Conservation (phyloP, 306 rosid species). For the Malus fusca region DNA sequence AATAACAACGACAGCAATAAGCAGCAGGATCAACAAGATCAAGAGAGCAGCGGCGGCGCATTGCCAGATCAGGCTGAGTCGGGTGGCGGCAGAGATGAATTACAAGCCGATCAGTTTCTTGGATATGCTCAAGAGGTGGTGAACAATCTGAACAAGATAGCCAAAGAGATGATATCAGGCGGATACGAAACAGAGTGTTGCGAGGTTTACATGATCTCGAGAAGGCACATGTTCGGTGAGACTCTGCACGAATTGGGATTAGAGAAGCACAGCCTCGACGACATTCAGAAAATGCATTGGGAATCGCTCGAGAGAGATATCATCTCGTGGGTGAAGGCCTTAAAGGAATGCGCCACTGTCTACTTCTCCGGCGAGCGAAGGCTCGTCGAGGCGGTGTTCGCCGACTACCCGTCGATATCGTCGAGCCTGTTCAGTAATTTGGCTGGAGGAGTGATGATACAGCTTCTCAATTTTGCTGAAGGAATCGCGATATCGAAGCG, state of each 20-base stretch:
- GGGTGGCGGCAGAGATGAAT: neutral
- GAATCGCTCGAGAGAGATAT: conserved; percentile 53
- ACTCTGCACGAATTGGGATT: conserved; percentile 33
- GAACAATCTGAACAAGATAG: conserved; percentile 37
- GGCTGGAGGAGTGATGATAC: conserved; percentile 28
- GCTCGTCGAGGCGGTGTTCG: conserved; percentile 39
- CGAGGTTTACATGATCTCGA: conserved; percentile 29
- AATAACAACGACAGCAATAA: conserved; percentile 20
- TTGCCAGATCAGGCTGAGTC: conserved; percentile 16
- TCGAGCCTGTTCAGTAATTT: conserved; percentile 26
- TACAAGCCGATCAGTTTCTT: conserved; percentile 13
- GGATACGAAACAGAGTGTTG: conserved; percentile 58
- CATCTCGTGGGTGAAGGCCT: conserved; percentile 44
- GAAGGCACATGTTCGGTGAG: conserved; percentile 40
- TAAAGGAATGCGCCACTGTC: conserved; percentile 36
- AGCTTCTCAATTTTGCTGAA: conserved; percentile 56
- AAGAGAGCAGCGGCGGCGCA: neutral
- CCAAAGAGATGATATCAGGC: conserved; percentile 38
- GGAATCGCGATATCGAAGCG: conserved; percentile 43
- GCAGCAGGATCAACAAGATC: neutral
- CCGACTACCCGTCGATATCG: conserved; percentile 21
- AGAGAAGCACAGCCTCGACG: conserved; percentile 39
- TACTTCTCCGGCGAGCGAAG: conserved; percentile 41
- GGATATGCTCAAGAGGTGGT: conserved; percentile 38
- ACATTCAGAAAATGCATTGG: conserved; percentile 59